Base-by-base conservation (phyloP, 306 rosid genomes). In the Hippophae tibetana region DNA sequence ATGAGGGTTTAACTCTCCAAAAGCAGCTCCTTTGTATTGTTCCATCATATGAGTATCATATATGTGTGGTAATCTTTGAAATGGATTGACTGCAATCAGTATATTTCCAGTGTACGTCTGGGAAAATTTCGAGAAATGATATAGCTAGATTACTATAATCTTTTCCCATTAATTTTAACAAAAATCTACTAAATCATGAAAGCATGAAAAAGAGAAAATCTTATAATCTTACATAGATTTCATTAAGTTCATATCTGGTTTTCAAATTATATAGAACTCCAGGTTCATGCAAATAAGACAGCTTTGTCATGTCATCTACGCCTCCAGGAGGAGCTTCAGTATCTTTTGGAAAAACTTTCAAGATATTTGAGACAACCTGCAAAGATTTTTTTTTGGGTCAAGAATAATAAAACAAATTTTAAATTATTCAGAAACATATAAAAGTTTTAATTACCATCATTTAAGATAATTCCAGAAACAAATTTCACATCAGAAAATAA, bases 1-100 rank as follows among this genome's bases (percentile, higher is more conserved):
- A 81, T 93, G 99, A 72, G 99, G 99, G 61, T 95, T 93, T 69
- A 93, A 75, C 86, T 93, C 99, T 56, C 99, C 99, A 62, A 93
- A 89, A 57, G 64, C 84, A 76, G 99, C 89, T 70, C 99, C 99
- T 74, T 86, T 89, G 71, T 93, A 93, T 69, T 93, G 97, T 63
- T 89, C 89, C 99, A 93, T 93, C 99, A 93, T 93, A 72, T 93
- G 99, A 64, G 88, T 79, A 74, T 86, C 97, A 71, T 93, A 93
- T 62, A 93, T 75, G 71, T 93, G 99, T 0, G 97, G 99, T 69
- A 93, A 74, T 71, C 99, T 84, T 93, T 93, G 99, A 78, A 93
- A 93, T 71, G 99, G 99, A 61, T 93, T 93, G 77, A 93, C 85
- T 1, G 99, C 99, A 67, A 93, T 93, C 78, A 93, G 69, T 71